Conservation (phyloP, 108 stramenopile species). For the Skeletonema menzelii region DNA sequence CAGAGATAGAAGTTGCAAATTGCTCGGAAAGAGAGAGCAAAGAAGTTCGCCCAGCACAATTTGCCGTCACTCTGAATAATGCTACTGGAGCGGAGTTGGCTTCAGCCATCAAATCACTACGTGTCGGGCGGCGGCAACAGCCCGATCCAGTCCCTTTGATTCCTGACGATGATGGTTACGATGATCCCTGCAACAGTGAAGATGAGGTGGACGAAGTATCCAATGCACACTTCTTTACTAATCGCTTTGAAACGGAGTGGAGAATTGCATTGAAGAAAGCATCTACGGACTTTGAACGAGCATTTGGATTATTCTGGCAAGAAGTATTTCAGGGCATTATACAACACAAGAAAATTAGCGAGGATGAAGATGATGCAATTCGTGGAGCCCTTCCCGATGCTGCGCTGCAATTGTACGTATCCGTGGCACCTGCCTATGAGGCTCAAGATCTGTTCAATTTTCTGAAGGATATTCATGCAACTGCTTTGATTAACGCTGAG, state of each 20-base stretch:
- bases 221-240: constrained; percentile 17
- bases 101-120: background rate
- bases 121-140: background rate
- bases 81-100: constrained; percentile 24
- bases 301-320: constrained; percentile 50
- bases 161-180: background rate
- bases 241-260: constrained; percentile 58
- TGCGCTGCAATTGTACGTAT: constrained; percentile 56
- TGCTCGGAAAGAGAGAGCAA: too few relatives aligned
- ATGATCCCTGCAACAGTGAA: constrained; percentile 10
- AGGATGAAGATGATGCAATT: constrained; percentile 5
- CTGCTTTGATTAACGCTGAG: constrained; percentile 47
- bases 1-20: too few relatives aligned
- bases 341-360: background rate
- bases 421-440: constrained; percentile 7
- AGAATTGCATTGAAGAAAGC: constrained; percentile 45
- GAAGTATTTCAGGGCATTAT: constrained; percentile 47
- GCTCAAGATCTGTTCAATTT: constrained; percentile 52
- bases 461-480: constrained; percentile 55
- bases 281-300: constrained; percentile 52
- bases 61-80: constrained; percentile 14
- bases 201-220: constrained; percentile 7
- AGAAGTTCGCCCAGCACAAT: too few relatives aligned
- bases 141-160: background rate
- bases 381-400: constrained; percentile 67